Percentiles rank a stretch among this genome's conserved stretches.
These are phyloP conservation scores for Scheffersomyces stambukii DNA, from an alignment of 1,139 yeast species.

Conservation along the genomic window DNA sequence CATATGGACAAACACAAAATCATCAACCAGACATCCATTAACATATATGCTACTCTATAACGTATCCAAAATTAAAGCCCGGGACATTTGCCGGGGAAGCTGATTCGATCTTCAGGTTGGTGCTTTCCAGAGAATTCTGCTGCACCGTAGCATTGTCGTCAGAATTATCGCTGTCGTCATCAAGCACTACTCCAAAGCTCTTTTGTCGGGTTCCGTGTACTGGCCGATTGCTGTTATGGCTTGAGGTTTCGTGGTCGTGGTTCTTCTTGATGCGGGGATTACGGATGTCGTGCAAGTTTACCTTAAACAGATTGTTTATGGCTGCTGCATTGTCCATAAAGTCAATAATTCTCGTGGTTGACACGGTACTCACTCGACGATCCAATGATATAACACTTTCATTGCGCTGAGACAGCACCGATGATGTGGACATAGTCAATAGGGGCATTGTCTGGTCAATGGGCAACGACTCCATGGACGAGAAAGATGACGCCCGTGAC, in stretches of 20 bases:
- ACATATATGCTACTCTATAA: too few relatives aligned
- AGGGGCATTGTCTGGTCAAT: conserved; percentile 40
- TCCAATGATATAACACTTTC: too few relatives aligned
- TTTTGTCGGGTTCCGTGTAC: conserved; percentile 16
- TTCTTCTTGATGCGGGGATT: conserved; percentile 36
- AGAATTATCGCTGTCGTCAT: conserved; percentile 16
- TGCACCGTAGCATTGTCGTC: conserved; percentile 5
- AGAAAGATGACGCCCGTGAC: conserved; percentile 6
- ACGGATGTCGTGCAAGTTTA: conserved; percentile 24
- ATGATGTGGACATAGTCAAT: conserved; percentile 27
- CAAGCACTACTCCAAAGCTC: conserved; percentile 21
- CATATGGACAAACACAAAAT: too few relatives aligned
- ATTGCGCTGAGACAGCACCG: too few relatives aligned
- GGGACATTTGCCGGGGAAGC: too few relatives aligned
- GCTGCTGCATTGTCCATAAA: too few relatives aligned
- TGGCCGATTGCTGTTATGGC: conserved; percentile 1
- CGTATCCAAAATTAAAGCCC: conserved; percentile 18
- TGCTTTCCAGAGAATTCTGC: too few relatives aligned
- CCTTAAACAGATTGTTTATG: too few relatives aligned
- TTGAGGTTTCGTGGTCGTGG: conserved; percentile 21
- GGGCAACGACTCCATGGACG: conserved; percentile 14
- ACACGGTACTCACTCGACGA: too few relatives aligned
- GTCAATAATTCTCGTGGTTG: conserved; percentile 20
- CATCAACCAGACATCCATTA: too few relatives aligned
- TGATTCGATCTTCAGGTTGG: too few relatives aligned